Percentiles rank a stretch among this genome's conserved stretches.
Evolutionary conservation across 495 filamentous ascomycete genomes (phyloP).

Genomic region (Neurospora sp.): DNA sequence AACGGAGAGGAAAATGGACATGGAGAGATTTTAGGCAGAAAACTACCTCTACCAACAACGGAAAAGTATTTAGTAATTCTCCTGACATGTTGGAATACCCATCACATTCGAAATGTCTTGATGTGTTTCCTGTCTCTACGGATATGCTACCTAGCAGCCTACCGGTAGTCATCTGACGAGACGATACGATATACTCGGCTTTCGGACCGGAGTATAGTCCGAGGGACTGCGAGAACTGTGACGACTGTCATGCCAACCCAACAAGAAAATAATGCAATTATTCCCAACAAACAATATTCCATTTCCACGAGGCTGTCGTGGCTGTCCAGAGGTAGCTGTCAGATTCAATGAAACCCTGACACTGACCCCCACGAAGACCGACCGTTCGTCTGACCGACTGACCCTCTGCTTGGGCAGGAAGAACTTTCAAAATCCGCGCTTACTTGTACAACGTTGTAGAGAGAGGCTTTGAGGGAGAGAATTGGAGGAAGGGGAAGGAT

Average conservation of each 20-base stretch:
- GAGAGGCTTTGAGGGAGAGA: too few relatives aligned
- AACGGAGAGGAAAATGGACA: too few relatives aligned
- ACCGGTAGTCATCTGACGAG: neutral
- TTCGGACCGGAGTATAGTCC: neutral
- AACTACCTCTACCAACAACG: too few relatives aligned
- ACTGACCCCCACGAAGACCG: neutral
- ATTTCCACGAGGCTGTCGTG: neutral
- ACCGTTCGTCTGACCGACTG: neutral
- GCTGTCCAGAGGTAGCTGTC: neutral
- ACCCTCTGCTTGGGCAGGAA: neutral
- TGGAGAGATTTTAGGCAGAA: too few relatives aligned
- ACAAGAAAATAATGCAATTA: neutral
- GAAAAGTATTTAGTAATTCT: neutral
- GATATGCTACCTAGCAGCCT: neutral
- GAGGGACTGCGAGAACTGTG: neutral
- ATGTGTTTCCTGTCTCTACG: neutral
- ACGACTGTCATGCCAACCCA: neutral
- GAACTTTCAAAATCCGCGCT: neutral
- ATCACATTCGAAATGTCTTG: neutral
- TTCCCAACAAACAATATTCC: neutral
- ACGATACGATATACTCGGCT: neutral
- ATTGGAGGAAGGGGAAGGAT: too few relatives aligned
- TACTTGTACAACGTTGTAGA: neutral
- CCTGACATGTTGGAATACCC: neutral
- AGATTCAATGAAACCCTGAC: neutral